Percentiles rank a stretch among this genome's conserved stretches.
phyloP scores from a whole-genome alignment of 2,329 filamentous ascomycete species.

The Ceratocystis colombiana region DNA sequence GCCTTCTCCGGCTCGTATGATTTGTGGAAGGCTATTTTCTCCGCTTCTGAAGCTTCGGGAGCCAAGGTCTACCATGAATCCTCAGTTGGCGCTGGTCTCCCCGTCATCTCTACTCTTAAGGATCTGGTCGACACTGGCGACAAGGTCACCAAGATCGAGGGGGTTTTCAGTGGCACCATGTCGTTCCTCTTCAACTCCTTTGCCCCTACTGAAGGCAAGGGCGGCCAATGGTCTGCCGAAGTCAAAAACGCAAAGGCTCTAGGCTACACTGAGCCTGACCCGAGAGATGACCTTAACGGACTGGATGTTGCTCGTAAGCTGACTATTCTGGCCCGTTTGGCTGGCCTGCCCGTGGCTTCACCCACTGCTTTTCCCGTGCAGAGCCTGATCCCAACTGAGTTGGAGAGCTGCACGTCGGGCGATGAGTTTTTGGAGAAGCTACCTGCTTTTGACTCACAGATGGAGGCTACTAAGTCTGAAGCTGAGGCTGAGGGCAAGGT shows the following conservation, averaged over 20 bases:
- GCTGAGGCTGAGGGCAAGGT: conserved; percentile 84
- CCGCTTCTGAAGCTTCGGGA: conserved; percentile 55
- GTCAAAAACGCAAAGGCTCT: conserved; percentile 86
- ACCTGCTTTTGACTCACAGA: conserved; percentile 73
- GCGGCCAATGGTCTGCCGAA: conserved; percentile 80
- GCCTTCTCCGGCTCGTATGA: conserved; percentile 74
- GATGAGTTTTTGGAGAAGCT: conserved; percentile 78
- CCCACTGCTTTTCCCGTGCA: conserved; percentile 88
- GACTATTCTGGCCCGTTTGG: conserved; percentile 82
- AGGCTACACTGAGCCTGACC: conserved; percentile 85
- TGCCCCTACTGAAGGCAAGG: conserved; percentile 62
- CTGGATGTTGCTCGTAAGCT: conserved; percentile 90
- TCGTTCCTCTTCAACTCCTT: conserved; percentile 98
- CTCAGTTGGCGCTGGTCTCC: conserved; percentile 84
- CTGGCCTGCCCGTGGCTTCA: conserved; percentile 69
- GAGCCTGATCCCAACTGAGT: conserved; percentile 78
- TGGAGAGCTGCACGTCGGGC: conserved; percentile 65
- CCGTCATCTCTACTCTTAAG: conserved; percentile 84
- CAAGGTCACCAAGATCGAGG: conserved; percentile 82
- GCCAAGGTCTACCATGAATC: conserved; percentile 92
- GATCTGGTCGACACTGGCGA: conserved; percentile 94
- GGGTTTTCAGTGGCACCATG: conserved; percentile 95
- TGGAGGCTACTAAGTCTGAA: conserved; percentile 78
- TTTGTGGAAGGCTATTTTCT: conserved; percentile 82
- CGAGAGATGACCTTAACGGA: conserved; percentile 76